Base-by-base conservation (phyloP, 2,329 filamentous ascomycete genomes). In the Dactylellina drechsleri region DNA sequence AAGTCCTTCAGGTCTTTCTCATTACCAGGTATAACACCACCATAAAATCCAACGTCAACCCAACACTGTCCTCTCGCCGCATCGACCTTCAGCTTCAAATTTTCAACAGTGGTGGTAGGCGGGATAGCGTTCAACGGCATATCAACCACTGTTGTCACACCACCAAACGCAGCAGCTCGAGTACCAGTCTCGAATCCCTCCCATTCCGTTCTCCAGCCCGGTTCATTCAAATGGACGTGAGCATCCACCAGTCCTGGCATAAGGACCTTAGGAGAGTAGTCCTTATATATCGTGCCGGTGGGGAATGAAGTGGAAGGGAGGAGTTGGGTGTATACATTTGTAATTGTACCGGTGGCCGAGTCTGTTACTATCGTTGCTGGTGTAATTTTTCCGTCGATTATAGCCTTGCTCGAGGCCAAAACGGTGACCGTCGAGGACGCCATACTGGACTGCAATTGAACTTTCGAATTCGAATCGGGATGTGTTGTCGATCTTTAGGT, bases 21-120 rank as follows among this genome's bases (percentile, higher is more conserved):
- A 80, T 99, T 99, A 1, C 94, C 95, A 2, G 95, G 95, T 56
- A 99, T 89, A 45, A 98, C 89, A 36, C 95, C 95, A 26, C 95
- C 95, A 81, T 98, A 98, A 83, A 99, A 98, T 31, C 93, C 95
- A n/a, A 98, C 93, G 79, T 98, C 95, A 26, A 98, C 92, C 94
- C 94, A 99, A 83, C 94, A 97, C 83, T 98, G 91, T 40, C 91
- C 92, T 76, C 87, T 83, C 47, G 92, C 92, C 23, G 95, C 95
- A 28, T 87, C 87, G 54, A 97, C 85, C 85, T 99, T 99, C 84
- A 92, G 91, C 76, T 90, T 85, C 78, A 99, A 87, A 5, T 91
- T 92, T 16, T 85, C 85, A 2, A 98, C 86, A 0, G 94, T 98
- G 8, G 94, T 98, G 0, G 95, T 99, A 0, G 95, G 95, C 41